Base-by-base conservation (phyloP, 2,329 filamentous ascomycete species). In the Biscogniauxia marginata region DNA sequence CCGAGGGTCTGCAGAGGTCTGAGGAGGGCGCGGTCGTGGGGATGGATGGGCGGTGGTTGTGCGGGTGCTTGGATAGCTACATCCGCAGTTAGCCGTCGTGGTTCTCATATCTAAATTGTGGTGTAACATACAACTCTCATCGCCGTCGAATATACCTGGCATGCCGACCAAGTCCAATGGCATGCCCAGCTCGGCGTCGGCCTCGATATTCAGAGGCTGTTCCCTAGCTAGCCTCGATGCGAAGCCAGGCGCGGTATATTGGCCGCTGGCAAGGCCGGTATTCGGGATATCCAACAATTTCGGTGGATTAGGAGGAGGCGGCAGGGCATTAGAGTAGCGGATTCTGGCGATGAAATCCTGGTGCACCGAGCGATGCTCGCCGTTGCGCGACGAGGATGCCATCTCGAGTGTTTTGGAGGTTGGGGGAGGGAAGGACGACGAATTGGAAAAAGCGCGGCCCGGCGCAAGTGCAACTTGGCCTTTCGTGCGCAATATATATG, bases 291-390 rank as follows among this genome's bases (percentile, higher is more conserved):
- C 91, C 66, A 99, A 89, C 61, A 99, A 87, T 80, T 99, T 99
- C 1, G 95, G 95, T 1, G 93, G 92, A 71, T 93, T 92, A 54
- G 93, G 91, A 53, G 95, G 95, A 62, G 95, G 93, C 62, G 95
- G 95, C 16, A 99, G 86, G 65, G 91, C 88, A 84, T 99, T 99
- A 69, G 91, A 92, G 74, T 96, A 99, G 74, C 95, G 86, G 70
- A 97, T 91, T 67, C 93, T 89, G 62, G 93, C 93, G 71, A 99
- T 96, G 76, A 97, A 98, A 76, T 99, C 95, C 77, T 99, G 95
- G 71, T 96, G 91, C 67, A 87, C 80, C 69, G 84, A 80, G 72
- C 84, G 82, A 51, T 71, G 68, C 73, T 84, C 82, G 71, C 80
- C 79, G 61, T 70, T 71, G 64, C 75, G 75, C 59, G 77, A 75